These are phyloP conservation scores for Leucocoprinus leucothites DNA, from an alignment of 768 basidiomycete species.

Conservation along the genomic window DNA sequence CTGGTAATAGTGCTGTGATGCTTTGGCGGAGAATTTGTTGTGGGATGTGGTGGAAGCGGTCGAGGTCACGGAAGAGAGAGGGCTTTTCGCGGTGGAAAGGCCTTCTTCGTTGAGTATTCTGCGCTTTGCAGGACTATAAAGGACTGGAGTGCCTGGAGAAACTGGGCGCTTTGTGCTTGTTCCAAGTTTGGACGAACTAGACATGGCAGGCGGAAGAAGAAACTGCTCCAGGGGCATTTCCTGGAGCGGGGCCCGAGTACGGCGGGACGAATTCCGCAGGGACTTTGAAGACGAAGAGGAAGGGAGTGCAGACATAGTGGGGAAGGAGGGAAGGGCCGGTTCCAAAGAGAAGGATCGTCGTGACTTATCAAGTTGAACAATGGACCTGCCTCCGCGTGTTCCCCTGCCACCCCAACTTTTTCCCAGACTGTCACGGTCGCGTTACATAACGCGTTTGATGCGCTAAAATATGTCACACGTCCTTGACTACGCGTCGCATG, in stretches of 20 bases:
- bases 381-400: constrained; percentile 11
- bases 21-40: background rate
- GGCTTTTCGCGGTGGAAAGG: constrained; percentile 36
- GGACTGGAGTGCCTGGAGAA: constrained; percentile 48
- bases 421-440: constrained; percentile 29
- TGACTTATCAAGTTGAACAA: constrained; percentile 20
- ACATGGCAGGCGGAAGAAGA: constrained; percentile 31
- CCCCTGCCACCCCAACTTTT: constrained; percentile 16
- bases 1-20: constrained; percentile 1
- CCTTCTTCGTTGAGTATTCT: constrained; percentile 60
- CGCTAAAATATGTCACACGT: constrained; percentile 15
- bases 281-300: background rate
- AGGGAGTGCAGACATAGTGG: constrained; percentile 12
- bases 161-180: constrained; percentile 56
- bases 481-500: constrained; percentile 1
- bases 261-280: background rate
- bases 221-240: constrained; percentile 61
- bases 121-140: constrained; percentile 65
- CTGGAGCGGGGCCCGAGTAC: constrained; percentile 45
- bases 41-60: constrained; percentile 4
- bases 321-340: constrained; percentile 10
- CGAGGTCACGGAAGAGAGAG: constrained; percentile 16
- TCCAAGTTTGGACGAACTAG: constrained; percentile 25
- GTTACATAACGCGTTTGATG: constrained; percentile 30
- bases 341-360: constrained; percentile 15